Base-by-base conservation (phyloP, 2,329 filamentous ascomycete genomes). In the Apiospora marii region DNA sequence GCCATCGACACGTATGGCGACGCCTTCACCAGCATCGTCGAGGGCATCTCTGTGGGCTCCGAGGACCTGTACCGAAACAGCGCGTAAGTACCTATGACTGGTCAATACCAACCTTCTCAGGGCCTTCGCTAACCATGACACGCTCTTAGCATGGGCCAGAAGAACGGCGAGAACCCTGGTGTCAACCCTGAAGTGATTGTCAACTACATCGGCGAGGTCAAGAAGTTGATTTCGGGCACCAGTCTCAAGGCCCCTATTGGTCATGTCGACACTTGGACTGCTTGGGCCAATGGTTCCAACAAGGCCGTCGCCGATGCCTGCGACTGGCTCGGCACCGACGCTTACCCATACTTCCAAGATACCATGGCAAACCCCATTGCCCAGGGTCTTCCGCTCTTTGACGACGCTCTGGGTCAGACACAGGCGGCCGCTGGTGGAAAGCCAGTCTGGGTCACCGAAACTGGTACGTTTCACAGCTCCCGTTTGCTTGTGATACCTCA, bases 251-350 rank as follows among this genome's bases (percentile, higher is more conserved):
- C 83, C 67, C 86, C 89, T 24, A 86, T 97, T 73, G 94, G 94
- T 70, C 95, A 97, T 83, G 94, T 97, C 80, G 95, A 97, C 81
- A 97, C 95, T 70, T 97, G 94, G 94, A 94, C 92, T 48, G 90
- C 90, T 70, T 95, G 91, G 87, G 90, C 90, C 80, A 94, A 97
- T 82, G 82, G 84, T 70, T 89, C 91, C 79, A 97, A 96, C 88
- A 83, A 84, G 68, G 90, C 87, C 58, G 90, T 97, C 73, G 90
- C 94, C 73, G 86, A 91, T 13, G 90, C 89, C 53, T 84, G 87
- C 74, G 94, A 97, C 85, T 97, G 91, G 88, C 82, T 97, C 73
- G 95, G 95, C 76, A 90, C 96, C 81, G 94, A 97, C 80, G 92
- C 92, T 24, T 97, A 96, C 89, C 94, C 88, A 27, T 97, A 95